A percentile compares a stretch with the other conserved stretches of the same genome.
These are phyloP conservation scores for Alternaria gansuensis DNA, from an alignment of 2,329 filamentous ascomycete genomes.

Conservation along the genomic window DNA sequence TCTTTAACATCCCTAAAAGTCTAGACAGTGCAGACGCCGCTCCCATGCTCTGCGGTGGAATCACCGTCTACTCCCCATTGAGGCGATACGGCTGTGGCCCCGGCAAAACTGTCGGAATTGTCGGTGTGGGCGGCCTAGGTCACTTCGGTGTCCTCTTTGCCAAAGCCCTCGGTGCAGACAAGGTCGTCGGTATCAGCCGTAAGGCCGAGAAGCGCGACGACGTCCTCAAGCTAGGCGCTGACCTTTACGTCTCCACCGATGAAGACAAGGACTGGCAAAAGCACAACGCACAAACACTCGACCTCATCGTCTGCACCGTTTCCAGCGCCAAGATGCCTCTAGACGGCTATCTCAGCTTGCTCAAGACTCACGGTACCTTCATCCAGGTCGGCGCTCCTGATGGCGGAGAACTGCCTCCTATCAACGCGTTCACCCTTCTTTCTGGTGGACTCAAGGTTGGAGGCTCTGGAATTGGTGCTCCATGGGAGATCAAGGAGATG, in stretches of 20 bases:
- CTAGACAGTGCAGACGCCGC: constrained; percentile 69
- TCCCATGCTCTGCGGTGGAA: constrained; percentile 83
- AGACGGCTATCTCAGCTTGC: constrained; percentile 66
- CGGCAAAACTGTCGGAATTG: constrained; percentile 78
- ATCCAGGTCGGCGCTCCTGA: constrained; percentile 66
- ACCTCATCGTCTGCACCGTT: constrained; percentile 68
- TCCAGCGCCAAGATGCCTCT: constrained; percentile 63
- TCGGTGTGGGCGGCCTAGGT: constrained; percentile 77
- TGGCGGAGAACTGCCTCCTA: constrained; percentile 53
- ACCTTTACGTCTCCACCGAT: constrained; percentile 68
- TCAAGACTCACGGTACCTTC: constrained; percentile 67
- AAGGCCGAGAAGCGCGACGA: constrained; percentile 68
- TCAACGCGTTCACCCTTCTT: constrained; percentile 64
- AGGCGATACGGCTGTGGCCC: constrained; percentile 76
- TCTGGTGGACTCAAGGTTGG: constrained; percentile 34
- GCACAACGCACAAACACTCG: constrained; percentile 62
- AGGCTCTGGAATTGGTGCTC: constrained; percentile 37
- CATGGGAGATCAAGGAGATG: constrained; percentile 49
- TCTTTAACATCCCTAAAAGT: constrained; percentile 77
- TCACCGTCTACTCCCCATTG: constrained; percentile 80
- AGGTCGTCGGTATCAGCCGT: constrained; percentile 71
- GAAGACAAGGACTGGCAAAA: constrained; percentile 67
- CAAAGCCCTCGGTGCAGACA: constrained; percentile 73
- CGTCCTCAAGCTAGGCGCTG: constrained; percentile 66
- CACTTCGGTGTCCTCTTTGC: constrained; percentile 77